Evolutionary conservation across 805 yeast genomes (phyloP).

Genomic region (Starmerella stellata): DNA sequence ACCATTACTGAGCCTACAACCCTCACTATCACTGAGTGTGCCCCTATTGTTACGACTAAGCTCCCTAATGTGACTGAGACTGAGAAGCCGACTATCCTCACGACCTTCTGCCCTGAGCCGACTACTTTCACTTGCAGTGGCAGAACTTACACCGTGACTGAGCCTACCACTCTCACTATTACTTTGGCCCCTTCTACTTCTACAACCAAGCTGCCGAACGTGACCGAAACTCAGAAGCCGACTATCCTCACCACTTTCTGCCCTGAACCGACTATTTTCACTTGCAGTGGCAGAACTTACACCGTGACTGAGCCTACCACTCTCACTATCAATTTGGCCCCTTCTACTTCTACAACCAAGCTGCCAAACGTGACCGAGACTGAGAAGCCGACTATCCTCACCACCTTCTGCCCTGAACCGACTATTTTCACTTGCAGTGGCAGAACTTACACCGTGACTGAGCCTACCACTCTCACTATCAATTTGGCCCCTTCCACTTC

Average conservation of each 20-base stretch:
- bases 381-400: constrained; percentile 24
- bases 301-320: constrained; percentile 56
- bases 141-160: neutral
- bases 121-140: too few relatives aligned
- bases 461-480: constrained; percentile 65
- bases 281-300: constrained; percentile 47
- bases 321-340: too few relatives aligned
- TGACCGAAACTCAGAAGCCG: too few relatives aligned
- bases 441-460: constrained; percentile 32
- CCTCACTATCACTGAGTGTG: too few relatives aligned
- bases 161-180: too few relatives aligned
- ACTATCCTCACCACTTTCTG: constrained; percentile 51
- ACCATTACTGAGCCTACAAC: too few relatives aligned
- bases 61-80: too few relatives aligned
- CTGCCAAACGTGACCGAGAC: neutral
- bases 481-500: constrained; percentile 30
- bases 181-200: too few relatives aligned
- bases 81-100: too few relatives aligned
- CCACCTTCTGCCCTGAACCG: constrained; percentile 63
- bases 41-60: too few relatives aligned
- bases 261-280: constrained; percentile 48
- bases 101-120: too few relatives aligned
- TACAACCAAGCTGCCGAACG: too few relatives aligned
- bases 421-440: constrained; percentile 35
- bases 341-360: neutral